Evolutionary conservation across 1,139 yeast genomes (phyloP), one percentile per base, ranked within the genome.

Genomic region (Magnusiomyces starmeri): DNA sequence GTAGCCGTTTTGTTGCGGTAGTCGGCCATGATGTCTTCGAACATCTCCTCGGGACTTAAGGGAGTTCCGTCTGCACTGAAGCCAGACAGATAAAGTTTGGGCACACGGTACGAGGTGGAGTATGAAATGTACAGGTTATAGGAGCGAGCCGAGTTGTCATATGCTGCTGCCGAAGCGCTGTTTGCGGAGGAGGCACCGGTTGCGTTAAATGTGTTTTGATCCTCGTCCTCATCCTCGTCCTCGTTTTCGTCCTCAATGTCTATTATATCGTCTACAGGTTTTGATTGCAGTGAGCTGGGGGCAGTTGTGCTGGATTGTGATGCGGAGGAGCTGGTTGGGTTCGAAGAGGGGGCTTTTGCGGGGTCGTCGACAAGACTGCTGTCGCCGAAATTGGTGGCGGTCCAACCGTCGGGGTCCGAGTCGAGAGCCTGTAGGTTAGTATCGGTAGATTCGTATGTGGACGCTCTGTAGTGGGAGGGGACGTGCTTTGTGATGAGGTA

Each of bases 1-100:
- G 99, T 92, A 29, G 94, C 98, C 0, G 99, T 94, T 69, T 92
- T 92, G 64, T 90, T 90, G 63, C 92, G 80, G 69, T 92, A 92
- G 66, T 92, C 99, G 37, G 84, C 79, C 10, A 90, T 80, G 50
- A 92, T 88, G 66, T 92, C 99, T 63, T 90, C 94, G 70, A 89
- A 89, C 97, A 92, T 92, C 62, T 86, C 85, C 34, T 82, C 74
- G 1, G 98, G 97, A 25, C 85, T 74, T 35, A 92, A 72, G 1
- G 98, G 98, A 18, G 82, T 77, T 0, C 98, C 97, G 56, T 85
- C 79, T 18, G 82, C 75, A 62, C 81, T 82, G 71, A 82, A 92
- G 0, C 99, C 99, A 20, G 88, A 88, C 51, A 92, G 72, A 63
- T 89, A 94, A 76, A 94, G 76, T 72, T 94, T 89, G 37, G 99